Base-by-base conservation (phyloP, 2,329 filamentous ascomycete species). In the Waltergamsia citrina region DNA sequence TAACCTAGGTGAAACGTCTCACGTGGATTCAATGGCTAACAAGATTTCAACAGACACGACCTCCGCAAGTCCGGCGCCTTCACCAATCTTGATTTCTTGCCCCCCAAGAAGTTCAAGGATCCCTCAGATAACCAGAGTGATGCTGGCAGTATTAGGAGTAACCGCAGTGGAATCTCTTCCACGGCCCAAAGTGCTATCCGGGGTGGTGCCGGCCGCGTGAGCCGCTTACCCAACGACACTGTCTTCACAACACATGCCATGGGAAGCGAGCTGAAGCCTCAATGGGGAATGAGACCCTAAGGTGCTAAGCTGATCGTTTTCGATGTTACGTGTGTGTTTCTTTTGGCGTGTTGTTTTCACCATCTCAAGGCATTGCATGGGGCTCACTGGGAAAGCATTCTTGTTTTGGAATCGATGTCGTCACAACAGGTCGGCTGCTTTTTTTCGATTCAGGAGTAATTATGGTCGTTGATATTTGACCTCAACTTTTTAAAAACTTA, bases 191-290 rank as follows among this genome's bases (percentile, higher is more conserved):
- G 77, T 40, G 81, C 85, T 47, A 78, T 94, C 47, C 83, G 87
- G 43, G 73, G 65, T 37, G 88, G 88, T 43, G 87, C 86, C 29
- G 90, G 93, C 49, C 83, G 88, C 41, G 76, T 95, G 43, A 92
- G 85, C 52, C 78, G 84, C 32, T 71, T 95, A 40, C 87, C 88
- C 0, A 79, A 77, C 38, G 85, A 88, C 45, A 74, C 80, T 28
- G 85, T 94, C 38, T 88, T 87, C 43, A 87, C 85, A 4, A 71
- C 69, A 48, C 74, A 81, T 22, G 75, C 85, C 37, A 57, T 90
- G 53, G 59, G 63, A 37, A 59, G 76, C 43, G 63, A 65, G 44
- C 62, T 80, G 40, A 78, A 78, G 59, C 75, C 74, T 28, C 57
- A 61, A 34, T 78, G 74, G 74, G 58, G 52, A 42, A 68, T 78